Conservation (phyloP, 2,329 filamentous ascomycete genomes). For the Pseudohalonectria lignicola region DNA sequence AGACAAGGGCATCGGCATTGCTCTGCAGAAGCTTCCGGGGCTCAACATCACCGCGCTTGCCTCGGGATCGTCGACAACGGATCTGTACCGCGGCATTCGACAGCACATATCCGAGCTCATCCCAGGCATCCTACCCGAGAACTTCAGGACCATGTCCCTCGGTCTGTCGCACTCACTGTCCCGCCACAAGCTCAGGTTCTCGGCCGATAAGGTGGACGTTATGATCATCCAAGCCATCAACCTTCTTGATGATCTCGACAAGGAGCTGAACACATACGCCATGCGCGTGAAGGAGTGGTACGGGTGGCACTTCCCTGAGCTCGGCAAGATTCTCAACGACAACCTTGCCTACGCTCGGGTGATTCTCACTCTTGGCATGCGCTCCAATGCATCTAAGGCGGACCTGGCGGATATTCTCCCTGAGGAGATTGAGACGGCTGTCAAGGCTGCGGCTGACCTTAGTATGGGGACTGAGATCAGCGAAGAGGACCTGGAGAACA, state of each 20-base stretch:
- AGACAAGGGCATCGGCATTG: conserved; percentile 81
- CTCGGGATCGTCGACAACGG: conserved; percentile 69
- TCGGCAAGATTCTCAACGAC: conserved; percentile 94
- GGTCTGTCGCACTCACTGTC: conserved; percentile 96
- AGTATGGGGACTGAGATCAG: conserved; percentile 98
- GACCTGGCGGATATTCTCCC: conserved; percentile 87
- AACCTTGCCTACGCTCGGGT: conserved; percentile 89
- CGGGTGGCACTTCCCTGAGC: conserved; percentile 98
- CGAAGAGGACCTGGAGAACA: conserved; percentile 84
- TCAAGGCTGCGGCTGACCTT: conserved; percentile 91
- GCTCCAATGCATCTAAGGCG: conserved; percentile 62
- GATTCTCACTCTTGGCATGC: conserved; percentile 81
- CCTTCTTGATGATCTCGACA: conserved; percentile 90
- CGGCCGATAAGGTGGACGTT: conserved; percentile 94
- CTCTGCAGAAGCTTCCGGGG: conserved; percentile 85
- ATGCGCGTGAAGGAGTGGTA: conserved; percentile 99
- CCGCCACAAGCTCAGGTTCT: conserved; percentile 97
- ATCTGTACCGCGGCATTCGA: conserved; percentile 90
- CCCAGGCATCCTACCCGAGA: conserved; percentile 72
- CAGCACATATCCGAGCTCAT: conserved; percentile 84
- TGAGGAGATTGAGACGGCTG: conserved; percentile 83
- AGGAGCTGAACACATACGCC: conserved; percentile 96
- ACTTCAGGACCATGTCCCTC: conserved; percentile 87
- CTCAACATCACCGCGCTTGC: conserved; percentile 76
- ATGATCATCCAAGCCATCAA: conserved; percentile 99